phyloP scores from a whole-genome alignment of 2,329 filamentous ascomycete genomes.

The Colletotrichum euphorbiae region DNA sequence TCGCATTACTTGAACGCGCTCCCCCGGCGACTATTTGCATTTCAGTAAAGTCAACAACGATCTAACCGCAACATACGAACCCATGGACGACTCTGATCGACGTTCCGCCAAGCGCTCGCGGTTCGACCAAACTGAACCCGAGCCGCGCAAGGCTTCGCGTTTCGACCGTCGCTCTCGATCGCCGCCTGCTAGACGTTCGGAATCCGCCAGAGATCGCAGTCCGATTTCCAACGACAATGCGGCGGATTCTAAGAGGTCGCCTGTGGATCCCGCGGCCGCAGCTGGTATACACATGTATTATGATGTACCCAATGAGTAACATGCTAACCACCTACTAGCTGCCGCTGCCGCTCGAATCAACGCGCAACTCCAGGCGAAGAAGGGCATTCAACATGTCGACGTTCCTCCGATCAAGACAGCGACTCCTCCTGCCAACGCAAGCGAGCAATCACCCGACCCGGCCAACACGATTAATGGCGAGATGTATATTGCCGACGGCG shows the following conservation, averaged over 20 bases:
- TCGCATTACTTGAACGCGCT: slow-evolving; percentile 20
- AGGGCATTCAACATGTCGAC: slow-evolving; percentile 90
- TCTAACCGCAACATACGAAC: background rate
- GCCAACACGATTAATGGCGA: slow-evolving; percentile 79
- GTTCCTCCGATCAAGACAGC: slow-evolving; percentile 82
- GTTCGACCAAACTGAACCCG: slow-evolving; percentile 91
- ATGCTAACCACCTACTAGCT: slow-evolving; percentile 62
- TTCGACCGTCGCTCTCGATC: slow-evolving; percentile 95
- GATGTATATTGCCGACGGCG: slow-evolving; percentile 94
- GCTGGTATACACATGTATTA: slow-evolving; percentile 68
- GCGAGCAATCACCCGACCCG: slow-evolving; percentile 48
- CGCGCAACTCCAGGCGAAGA: slow-evolving; percentile 85
- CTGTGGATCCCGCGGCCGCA: slow-evolving; percentile 78
- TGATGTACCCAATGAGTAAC: slow-evolving; percentile 5
- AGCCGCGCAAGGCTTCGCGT: slow-evolving; percentile 79
- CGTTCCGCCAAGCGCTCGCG: slow-evolving; percentile 84
- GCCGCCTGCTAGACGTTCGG: slow-evolving; percentile 74
- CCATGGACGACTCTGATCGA: slow-evolving; percentile 81
- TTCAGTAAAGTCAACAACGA: background rate
- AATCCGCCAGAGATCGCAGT: slow-evolving; percentile 82
- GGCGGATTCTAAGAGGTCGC: slow-evolving; percentile 60
- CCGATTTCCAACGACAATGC: slow-evolving; percentile 67
- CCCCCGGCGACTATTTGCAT: background rate
- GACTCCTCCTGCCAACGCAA: slow-evolving; percentile 58
- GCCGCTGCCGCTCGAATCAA: slow-evolving; percentile 92